phyloP scores from a whole-genome alignment of 495 filamentous ascomycete genomes.

The Tuber melanosporum region DNA sequence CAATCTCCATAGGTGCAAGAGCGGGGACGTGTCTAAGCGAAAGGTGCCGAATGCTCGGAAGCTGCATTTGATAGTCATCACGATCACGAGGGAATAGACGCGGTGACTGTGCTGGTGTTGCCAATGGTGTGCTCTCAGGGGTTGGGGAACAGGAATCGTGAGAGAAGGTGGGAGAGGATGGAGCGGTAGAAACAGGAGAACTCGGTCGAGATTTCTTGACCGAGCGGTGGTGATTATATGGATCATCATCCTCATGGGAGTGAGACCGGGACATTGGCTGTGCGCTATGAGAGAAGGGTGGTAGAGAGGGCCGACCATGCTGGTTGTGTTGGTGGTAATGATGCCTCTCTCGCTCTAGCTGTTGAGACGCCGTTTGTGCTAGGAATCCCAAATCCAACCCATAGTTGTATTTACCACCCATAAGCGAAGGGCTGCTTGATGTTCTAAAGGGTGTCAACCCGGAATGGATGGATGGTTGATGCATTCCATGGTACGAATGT shows the following conservation, averaged over 20 bases:
- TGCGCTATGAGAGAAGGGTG: slow-evolving; percentile 65
- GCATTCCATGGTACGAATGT: slow-evolving; percentile 59
- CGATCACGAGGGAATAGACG: slow-evolving; percentile 70
- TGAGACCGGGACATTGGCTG: slow-evolving; percentile 85
- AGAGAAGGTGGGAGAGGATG: slow-evolving; percentile 95
- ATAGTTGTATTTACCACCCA: slow-evolving; percentile 45
- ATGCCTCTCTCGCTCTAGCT: slow-evolving; percentile 70
- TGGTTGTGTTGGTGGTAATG: slow-evolving; percentile 54
- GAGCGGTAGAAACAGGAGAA: slow-evolving; percentile 89
- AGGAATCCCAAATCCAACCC: slow-evolving; percentile 77
- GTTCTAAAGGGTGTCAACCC: slow-evolving; percentile 41
- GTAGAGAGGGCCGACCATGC: slow-evolving; percentile 58
- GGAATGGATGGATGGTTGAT: slow-evolving; percentile 37
- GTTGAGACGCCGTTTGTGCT: slow-evolving; percentile 80
- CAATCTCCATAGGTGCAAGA: slow-evolving; percentile 80
- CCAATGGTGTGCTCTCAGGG: slow-evolving; percentile 91
- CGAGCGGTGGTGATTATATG: slow-evolving; percentile 58
- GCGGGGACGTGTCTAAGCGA: slow-evolving; percentile 83
- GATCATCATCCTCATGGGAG: slow-evolving; percentile 74
- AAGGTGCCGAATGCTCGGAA: slow-evolving; percentile 83
- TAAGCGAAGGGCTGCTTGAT: slow-evolving; percentile 44
- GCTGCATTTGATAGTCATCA: slow-evolving; percentile 58
- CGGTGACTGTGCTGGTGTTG: slow-evolving; percentile 91
- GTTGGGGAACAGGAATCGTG: slow-evolving; percentile 94
- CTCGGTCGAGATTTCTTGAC: slow-evolving; percentile 84